Percentiles rank a stretch among this genome's conserved stretches.
Evolutionary conservation across 805 yeast genomes (phyloP).

Genomic region (Candida nitratophila): DNA sequence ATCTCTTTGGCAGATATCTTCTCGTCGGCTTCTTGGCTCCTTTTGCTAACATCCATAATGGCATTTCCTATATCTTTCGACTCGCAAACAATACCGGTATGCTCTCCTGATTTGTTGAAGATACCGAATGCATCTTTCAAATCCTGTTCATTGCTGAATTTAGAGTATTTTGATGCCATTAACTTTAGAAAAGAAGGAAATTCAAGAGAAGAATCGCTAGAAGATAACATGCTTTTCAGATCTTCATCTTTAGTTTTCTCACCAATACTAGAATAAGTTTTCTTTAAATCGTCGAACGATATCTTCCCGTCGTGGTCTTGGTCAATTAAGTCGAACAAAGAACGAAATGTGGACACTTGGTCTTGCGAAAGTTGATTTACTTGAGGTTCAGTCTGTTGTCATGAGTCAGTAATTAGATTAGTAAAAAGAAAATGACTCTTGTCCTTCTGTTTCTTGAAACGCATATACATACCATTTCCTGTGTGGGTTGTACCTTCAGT

Average conservation of each 20-base stretch:
- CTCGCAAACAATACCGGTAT: conserved; percentile 37
- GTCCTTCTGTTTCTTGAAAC: no score
- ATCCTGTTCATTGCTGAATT: conserved; percentile 45
- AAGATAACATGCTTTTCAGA: conserved; percentile 35
- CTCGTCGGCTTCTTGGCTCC: conserved; percentile 12
- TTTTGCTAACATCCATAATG: conserved; percentile 31
- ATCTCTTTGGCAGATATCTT: conserved; percentile 32
- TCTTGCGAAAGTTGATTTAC: conserved; percentile 41
- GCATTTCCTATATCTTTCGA: conserved; percentile 41
- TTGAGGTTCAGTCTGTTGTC: neutral
- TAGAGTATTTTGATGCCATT: conserved; percentile 48
- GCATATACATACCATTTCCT: neutral
- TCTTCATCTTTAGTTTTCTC: conserved; percentile 34
- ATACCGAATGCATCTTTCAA: conserved; percentile 56
- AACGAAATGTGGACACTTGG: conserved; percentile 60
- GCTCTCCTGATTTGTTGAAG: conserved; percentile 29
- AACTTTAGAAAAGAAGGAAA: conserved; percentile 62
- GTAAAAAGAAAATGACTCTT: no score
- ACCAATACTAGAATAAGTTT: conserved; percentile 47
- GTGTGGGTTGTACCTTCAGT: no score
- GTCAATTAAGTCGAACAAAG: conserved; percentile 75
- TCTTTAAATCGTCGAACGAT: conserved; percentile 45
- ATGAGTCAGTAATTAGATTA: neutral
- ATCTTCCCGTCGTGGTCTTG: conserved; percentile 72
- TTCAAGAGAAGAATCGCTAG: conserved; percentile 33